Evolutionary conservation across 257 asterid species (phyloP), one percentile per base, ranked within the genome.

Genomic region (Pogostemon cablin): DNA sequence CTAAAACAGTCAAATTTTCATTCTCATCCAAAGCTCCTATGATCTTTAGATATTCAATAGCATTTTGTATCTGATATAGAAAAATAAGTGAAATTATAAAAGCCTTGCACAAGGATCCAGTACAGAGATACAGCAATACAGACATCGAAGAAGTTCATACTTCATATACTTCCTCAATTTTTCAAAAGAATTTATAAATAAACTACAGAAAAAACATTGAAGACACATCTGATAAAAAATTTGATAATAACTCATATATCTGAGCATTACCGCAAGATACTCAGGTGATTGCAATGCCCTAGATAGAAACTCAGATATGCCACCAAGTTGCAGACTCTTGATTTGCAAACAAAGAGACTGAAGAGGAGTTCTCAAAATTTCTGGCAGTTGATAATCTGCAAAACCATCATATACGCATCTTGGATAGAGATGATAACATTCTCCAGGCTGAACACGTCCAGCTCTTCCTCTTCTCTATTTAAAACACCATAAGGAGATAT

Each of bases 371-470:
- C 98, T 93, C 69, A 93, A 81, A 80, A 93, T 90, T 83, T 93
- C 97, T 9, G 98, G 97, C 72, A 93, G 81, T 65, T 93, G 97
- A 78, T 81, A 87, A 67, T 88, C 97, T 25, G 95, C 86, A 85
- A 93, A 91, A 62, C 83, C 88, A 82, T 93, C 95, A 77, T 84
- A 85, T 6, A 93, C 95, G 37, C 96, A 86, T 87, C 75, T 85
- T 48, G 97, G 97, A 76, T 88, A 93, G 67, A 93, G 95, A 85
- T 88, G 97, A 76, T 82, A 93, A 82, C 98, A 93, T 78, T 86
- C 93, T 78, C 98, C 98, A 43, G 98, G 96, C 83, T 87, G 97
- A 52, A 93, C 97, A 81, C 98, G 98, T 47, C 98, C 98, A 32
- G 98, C 97, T 80, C 98, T 87, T 86, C 98, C 98, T 87, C 92